These are phyloP conservation scores for Quercus suber DNA, from an alignment of 306 rosid species.

Conservation along the genomic window DNA sequence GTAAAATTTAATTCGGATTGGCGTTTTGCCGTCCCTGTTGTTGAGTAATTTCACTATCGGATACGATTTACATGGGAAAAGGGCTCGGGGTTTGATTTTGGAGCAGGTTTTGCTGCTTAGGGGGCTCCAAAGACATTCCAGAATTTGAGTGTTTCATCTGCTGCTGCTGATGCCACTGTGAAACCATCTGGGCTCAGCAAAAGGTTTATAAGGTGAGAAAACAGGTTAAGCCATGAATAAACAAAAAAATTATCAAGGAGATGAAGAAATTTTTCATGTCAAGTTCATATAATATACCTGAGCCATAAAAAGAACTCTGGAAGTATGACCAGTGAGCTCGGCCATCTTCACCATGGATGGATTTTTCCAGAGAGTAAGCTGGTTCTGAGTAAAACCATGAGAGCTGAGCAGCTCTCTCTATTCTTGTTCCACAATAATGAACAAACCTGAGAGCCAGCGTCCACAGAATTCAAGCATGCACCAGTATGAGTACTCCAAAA, in stretches of 20 bases:
- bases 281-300: background rate
- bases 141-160: constrained; percentile 40
- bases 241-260: background rate
- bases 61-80: constrained; percentile 38
- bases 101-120: constrained; percentile 24
- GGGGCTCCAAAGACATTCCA: constrained; percentile 59
- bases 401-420: constrained; percentile 81
- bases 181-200: constrained; percentile 47
- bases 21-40: too few species aligned
- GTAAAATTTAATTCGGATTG: too few species aligned
- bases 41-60: background rate
- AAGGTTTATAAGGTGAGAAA: background rate
- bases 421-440: constrained; percentile 56
- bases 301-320: constrained; percentile 74
- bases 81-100: constrained; percentile 29
- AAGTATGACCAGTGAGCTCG: constrained; percentile 77
- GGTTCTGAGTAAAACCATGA: constrained; percentile 73
- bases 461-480: constrained; percentile 52
- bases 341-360: constrained; percentile 82
- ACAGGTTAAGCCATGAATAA: background rate
- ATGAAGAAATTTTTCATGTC: background rate
- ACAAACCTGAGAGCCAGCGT: constrained; percentile 64
- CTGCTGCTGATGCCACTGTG: constrained; percentile 56
- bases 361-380: constrained; percentile 80
- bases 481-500: constrained; percentile 60